Evolutionary conservation across 441 rosid genomes (phyloP).

Genomic region (Codiaeum variegatum): DNA sequence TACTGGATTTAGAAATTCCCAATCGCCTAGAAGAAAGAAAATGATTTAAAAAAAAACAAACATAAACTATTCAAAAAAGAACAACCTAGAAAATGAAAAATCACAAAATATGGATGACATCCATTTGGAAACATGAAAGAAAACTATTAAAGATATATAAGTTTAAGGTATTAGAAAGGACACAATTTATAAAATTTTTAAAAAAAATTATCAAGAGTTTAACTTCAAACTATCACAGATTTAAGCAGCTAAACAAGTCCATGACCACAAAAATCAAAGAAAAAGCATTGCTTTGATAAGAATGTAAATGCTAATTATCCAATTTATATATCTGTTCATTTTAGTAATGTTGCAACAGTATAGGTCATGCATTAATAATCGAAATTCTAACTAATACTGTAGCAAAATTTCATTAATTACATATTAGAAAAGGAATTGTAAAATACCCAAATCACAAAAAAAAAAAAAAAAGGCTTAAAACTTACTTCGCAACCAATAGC

Average conservation of each 20-base stretch:
- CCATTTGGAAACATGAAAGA: not conserved
- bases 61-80: not conserved
- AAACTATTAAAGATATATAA: not conserved
- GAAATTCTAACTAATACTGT: not conserved
- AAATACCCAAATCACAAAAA: conserved; percentile 11
- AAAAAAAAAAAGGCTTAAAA: conserved; percentile 2
- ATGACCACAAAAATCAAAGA: not conserved
- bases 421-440: not conserved
- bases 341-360: no score
- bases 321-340: no score
- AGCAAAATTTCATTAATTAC: not conserved
- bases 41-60: not conserved
- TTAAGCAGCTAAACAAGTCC: not conserved
- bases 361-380: not conserved
- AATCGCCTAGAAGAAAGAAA: conserved; percentile 54
- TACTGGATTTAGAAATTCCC: conserved; percentile 95
- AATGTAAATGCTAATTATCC: no score
- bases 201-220: not conserved
- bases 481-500: conserved; percentile 90
- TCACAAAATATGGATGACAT: not conserved
- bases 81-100: not conserved
- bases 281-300: not conserved
- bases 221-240: not conserved
- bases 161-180: not conserved
- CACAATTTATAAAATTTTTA: no score